Conservation (phyloP, 192 early-diverging fungal species). For the Coemansia sp. region DNA sequence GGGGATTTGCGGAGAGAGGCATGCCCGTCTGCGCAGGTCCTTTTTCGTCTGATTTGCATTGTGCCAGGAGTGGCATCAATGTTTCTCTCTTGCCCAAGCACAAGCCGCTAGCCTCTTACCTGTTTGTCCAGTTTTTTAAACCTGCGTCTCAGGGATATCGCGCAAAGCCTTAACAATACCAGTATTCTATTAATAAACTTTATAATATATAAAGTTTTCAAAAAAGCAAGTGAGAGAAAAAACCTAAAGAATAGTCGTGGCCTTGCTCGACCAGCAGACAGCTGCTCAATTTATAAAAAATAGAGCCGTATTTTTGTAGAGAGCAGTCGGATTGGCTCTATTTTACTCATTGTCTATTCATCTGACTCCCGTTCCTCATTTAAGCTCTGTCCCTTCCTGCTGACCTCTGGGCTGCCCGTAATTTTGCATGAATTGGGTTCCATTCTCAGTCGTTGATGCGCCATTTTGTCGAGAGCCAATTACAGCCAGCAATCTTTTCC, state of each 20-base stretch:
- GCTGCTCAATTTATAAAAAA: too few species aligned
- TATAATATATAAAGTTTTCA: background rate
- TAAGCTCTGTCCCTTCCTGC: background rate
- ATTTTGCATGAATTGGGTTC: background rate
- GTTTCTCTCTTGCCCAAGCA: background rate
- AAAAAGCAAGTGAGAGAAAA: background rate
- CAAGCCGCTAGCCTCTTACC: background rate
- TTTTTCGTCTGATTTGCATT: slow-evolving; percentile 1
- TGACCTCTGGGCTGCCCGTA: background rate
- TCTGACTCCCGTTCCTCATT: background rate
- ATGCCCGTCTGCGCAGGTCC: too few species aligned
- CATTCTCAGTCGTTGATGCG: background rate
- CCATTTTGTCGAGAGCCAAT: background rate
- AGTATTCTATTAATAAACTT: slow-evolving; percentile 1
- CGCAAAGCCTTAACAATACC: background rate
- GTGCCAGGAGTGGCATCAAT: background rate
- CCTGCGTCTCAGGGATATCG: background rate
- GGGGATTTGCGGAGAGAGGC: slow-evolving; percentile 5
- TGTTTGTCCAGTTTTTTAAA: background rate
- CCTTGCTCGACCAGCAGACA: too few species aligned
- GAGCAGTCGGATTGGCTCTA: background rate
- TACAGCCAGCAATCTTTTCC: background rate
- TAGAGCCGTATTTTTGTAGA: too few species aligned
- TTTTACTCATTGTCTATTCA: background rate
- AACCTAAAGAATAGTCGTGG: too few species aligned